Base-by-base conservation (phyloP, 2,329 filamentous ascomycete genomes). In the Colletotrichum sp. region DNA sequence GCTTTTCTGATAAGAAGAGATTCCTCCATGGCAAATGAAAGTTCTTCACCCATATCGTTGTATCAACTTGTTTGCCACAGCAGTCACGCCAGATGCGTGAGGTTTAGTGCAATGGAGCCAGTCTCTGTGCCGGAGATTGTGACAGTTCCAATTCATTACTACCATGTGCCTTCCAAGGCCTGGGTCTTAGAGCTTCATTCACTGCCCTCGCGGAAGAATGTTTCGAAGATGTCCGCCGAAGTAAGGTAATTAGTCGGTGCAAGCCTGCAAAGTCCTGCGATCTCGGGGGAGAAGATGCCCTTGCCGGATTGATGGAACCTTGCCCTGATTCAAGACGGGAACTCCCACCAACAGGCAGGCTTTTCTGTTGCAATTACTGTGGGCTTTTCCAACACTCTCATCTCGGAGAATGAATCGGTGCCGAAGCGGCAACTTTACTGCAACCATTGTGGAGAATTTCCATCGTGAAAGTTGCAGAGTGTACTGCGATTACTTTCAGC, bases 141-240 rank as follows among this genome's bases (percentile, higher is more conserved):
- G 1, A 1, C 10, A 13, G n/a, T 12, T 2, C 18, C 43, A 13
- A 3, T 48, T 21, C 6, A 21, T 7, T 21, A 3, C 6, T 2
- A 21, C 2, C n/a, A 13, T 13, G 10, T 12, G 43, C 10, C 43
- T 48, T 7, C 3, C 18, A 48, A 48, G 6, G n/a, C 3, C 9
- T 3, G 6, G 6, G n/a, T 21, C 43, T 3, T 0, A 4, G 0
- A 21, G 43, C 2, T 7, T 21, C 1, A 48, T 4, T 21, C n/a
- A 7, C 3, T 21, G n/a, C 43, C 6, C n/a, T 48, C 1, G 2
- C 43, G 2, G 43, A 21, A 12, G 10, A 43, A n/a, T 12, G 43
- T 6, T n/a, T 48, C 18, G 43, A 48, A 21, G 6, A 48, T 21
- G 43, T 21, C 0, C 43, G 43, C 43, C 43, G 10, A 7, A 48